These are phyloP conservation scores for Kodamaea kakaduensis DNA, from an alignment of 805 yeast genomes.

Conservation along the genomic window DNA sequence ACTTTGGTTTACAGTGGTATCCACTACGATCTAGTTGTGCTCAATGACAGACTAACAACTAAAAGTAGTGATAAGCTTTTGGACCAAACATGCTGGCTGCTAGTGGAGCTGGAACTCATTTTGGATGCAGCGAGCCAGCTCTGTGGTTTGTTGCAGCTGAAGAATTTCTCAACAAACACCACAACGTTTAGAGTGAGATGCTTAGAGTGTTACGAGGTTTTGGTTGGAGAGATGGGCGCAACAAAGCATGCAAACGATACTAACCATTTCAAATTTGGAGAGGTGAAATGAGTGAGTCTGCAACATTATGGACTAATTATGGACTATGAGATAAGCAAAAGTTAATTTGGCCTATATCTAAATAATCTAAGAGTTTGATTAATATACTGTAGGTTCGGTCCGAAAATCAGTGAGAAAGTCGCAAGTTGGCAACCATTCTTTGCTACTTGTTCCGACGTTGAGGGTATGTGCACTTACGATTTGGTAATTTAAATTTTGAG, in stretches of 20 bases:
- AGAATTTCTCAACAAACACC: slow-evolving; percentile 64
- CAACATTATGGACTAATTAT: too few relatives aligned
- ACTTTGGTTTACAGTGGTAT: slow-evolving; percentile 63
- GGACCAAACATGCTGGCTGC: slow-evolving; percentile 43
- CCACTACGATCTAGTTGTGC: slow-evolving; percentile 66
- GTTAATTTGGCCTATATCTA: too few relatives aligned
- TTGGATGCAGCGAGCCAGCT: slow-evolving; percentile 36
- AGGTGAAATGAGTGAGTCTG: slow-evolving; percentile 32
- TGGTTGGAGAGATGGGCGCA: slow-evolving; percentile 64
- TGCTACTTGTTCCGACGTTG: too few relatives aligned
- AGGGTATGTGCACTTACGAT: too few relatives aligned
- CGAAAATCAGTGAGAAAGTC: too few relatives aligned
- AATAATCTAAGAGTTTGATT: too few relatives aligned
- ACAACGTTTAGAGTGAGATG: slow-evolving; percentile 55
- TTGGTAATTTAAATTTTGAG: too few relatives aligned
- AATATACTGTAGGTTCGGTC: too few relatives aligned
- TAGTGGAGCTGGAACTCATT: slow-evolving; percentile 19
- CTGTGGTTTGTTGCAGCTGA: slow-evolving; percentile 42
- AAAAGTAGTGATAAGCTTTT: slow-evolving; percentile 20
- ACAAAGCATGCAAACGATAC: slow-evolving; percentile 59
- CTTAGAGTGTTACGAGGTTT: slow-evolving; percentile 45
- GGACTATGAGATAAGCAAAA: too few relatives aligned
- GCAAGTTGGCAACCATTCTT: too few relatives aligned
- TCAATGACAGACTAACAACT: slow-evolving; percentile 20
- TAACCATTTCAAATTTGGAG: slow-evolving; percentile 63